Base-by-base conservation (phyloP, 1,139 yeast species). In the Eremothecium cymbalariae region DNA sequence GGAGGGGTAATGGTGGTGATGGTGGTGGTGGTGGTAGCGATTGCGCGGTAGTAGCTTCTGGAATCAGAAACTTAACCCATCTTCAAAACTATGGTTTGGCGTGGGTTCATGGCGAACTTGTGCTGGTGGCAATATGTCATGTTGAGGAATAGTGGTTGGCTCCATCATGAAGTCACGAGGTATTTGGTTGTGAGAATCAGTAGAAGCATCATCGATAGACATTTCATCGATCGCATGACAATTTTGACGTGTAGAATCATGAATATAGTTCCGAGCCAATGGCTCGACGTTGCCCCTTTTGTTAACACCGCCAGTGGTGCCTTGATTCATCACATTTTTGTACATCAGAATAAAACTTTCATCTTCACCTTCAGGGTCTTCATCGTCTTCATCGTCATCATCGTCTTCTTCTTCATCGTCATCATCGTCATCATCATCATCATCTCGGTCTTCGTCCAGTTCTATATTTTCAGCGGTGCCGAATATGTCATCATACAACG, bases 381-480 rank as follows among this genome's bases (percentile, higher is more conserved):
- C 31, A 18, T 31, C 36, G 25, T 30, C 34, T 18, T 36, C 32
- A 17, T 39, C 34, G n/a, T 29, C 34, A 9, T 38, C 43, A n/a
- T 16, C 15, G 14, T 16, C 33, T 12, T 20, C 31, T 3, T 22
- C 34, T 17, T 25, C 33, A 22, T 22, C 32, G 6, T 28, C 12
- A 18, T 33, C 37, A n/a, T 16, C 24, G 18, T 27, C 26, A 20
- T 15, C 12, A 23, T 16, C 15, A 31, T 31, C 31, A 24, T 27
- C 25, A 11, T 28, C 27, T 7, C 18, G 23, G 9, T 11, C 16
- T 8, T 39, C 37, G 8, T 33, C 32, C 15, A 28, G 35, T 22
- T 31, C 36, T 24, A 34, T 29, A 21, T 39, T 33, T 8, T 30
- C 35, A 9, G 40, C 41, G 13, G 18, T 17, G 12, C 18, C 36